phyloP scores from a whole-genome alignment of 805 yeast genomes.

The Wickerhamiella kazuoi region DNA sequence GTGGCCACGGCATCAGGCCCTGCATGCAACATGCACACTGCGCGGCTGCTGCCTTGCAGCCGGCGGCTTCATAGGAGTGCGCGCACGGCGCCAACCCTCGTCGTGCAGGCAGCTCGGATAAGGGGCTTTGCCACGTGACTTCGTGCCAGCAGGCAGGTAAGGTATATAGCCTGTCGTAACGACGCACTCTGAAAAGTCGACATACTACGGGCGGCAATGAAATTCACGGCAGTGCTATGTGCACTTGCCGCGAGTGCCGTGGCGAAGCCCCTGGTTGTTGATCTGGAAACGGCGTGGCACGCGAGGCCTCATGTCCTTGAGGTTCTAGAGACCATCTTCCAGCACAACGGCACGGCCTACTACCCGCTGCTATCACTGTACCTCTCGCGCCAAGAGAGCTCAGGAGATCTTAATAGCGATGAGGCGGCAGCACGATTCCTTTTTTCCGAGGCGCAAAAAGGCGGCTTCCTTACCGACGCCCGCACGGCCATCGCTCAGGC shows the following conservation, averaged over 20 bases:
- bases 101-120: too few relatives aligned
- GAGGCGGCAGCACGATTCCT: slow-evolving; percentile 9
- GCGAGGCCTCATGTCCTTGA: slow-evolving; percentile 3
- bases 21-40: too few relatives aligned
- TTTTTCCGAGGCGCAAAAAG: slow-evolving; percentile 9
- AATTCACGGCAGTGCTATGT: background rate
- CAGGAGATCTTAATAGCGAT: slow-evolving; percentile 5
- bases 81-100: too few relatives aligned
- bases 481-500: slow-evolving; percentile 22
- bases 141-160: too few relatives aligned
- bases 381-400: slow-evolving; percentile 8
- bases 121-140: too few relatives aligned
- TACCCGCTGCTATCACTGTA: slow-evolving; percentile 19
- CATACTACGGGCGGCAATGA: background rate
- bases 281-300: slow-evolving; percentile 7
- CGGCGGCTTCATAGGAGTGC: too few relatives aligned
- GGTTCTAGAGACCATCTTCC: slow-evolving; percentile 18
- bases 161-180: too few relatives aligned
- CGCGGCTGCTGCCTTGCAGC: too few relatives aligned
- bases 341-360: slow-evolving; percentile 17
- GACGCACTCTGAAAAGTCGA: too few relatives aligned
- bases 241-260: background rate
- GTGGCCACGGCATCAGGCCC: too few relatives aligned
- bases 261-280: slow-evolving; percentile 6
- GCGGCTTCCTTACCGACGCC: slow-evolving; percentile 8